Percentiles rank a stretch among this genome's conserved stretches.
These are phyloP conservation scores for Erysimum cheiranthoides DNA, from an alignment of 345 rosid species.

Conservation along the genomic window DNA sequence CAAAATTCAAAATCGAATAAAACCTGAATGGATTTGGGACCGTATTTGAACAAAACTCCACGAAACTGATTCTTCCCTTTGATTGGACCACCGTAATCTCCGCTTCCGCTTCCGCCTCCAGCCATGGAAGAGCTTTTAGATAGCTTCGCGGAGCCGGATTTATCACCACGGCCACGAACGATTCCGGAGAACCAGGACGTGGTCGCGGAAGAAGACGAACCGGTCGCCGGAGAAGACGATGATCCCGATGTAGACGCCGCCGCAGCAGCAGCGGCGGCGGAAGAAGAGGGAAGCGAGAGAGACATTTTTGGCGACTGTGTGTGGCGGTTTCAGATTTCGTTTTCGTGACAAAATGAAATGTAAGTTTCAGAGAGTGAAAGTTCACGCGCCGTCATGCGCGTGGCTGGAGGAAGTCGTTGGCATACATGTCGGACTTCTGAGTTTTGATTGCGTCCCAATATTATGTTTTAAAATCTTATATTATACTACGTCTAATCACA, in stretches of 20 bases:
- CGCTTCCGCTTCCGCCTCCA: conserved; percentile 41
- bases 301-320: conserved; percentile 38
- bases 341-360: conserved; percentile 2
- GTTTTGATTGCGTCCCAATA: conserved; percentile 20
- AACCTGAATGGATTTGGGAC: conserved; percentile 88
- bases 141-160: conserved; percentile 50
- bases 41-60: conserved; percentile 90
- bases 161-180: conserved; percentile 68
- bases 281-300: conserved; percentile 46
- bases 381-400: conserved; percentile 44
- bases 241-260: conserved; percentile 37
- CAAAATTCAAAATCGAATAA: conserved; percentile 9
- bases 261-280: conserved; percentile 31
- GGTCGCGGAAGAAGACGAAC: conserved; percentile 42
- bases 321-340: conserved; percentile 42
- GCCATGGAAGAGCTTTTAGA: conserved; percentile 45
- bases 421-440: conserved; percentile 32
- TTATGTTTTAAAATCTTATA: neutral
- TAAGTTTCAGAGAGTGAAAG: neutral
- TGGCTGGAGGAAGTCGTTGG: conserved; percentile 37
- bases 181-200: conserved; percentile 78
- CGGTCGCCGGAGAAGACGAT: conserved; percentile 35
- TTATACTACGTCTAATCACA: conserved; percentile 8
- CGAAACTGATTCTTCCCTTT: conserved; percentile 91
- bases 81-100: conserved; percentile 60